Base-by-base conservation (phyloP, 345 rosid genomes). In the Nasturtium officinale region DNA sequence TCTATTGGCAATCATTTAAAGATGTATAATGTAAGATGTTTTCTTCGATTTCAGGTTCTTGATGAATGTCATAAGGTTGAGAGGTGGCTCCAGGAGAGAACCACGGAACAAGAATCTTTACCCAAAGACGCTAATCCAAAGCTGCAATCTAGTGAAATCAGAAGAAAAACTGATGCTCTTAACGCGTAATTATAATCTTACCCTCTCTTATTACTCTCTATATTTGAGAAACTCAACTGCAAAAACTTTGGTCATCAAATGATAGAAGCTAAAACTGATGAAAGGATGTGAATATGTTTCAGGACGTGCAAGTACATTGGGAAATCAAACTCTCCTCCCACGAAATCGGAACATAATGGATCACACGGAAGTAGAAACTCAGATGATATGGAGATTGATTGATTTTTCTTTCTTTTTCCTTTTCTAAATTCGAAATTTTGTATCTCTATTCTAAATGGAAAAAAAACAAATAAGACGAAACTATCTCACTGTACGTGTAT, bases 81-180 rank as follows among this genome's bases (percentile, higher is more conserved):
- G 87, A 76, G 73, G 60, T 90, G 96, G 96, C 79, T 90, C 33
- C 82, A 80, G 21, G 89, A 85, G 76, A 85, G 80, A 84, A 77
- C 71, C 56, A 62, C 64, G 42, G 82, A 80, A 57, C 96, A 84
- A 55, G 87, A 82, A 30, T 70, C 80, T 21, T 74, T 83, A 61
- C 81, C 93, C 1, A 84, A 80, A 80, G 82, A 85, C 55, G 76
- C 76, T 29, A 81, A 82, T 69, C 89, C 89, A 1, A 64, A 81
- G 74, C 29, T 90, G 69, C 87, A 81, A 81, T 80, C 93, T 32
- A 69, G 80, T 74, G 93, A 88, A 67, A 86, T 90, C 81, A 86
- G 67, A 74, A 83, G 81, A 81, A 83, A 59, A 78, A 71, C 76
- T 13, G 88, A 87, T 61, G 82, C 84, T 42, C 80, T 87, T 15